Base-by-base conservation (phyloP, 148 eudicot genomes). In the Rhododendron griersonianum region DNA sequence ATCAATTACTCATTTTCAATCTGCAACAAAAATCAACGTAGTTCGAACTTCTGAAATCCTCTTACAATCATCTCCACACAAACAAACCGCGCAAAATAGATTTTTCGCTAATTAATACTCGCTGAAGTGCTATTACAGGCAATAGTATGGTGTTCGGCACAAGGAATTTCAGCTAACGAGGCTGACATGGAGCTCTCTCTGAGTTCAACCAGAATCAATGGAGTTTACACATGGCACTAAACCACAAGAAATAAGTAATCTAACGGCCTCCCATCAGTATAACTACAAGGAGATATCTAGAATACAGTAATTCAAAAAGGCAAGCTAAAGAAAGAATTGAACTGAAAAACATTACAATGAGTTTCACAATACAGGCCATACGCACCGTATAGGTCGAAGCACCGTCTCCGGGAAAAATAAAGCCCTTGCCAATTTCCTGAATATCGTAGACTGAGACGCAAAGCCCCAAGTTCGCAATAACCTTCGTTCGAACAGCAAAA, bases 331-430 rank as follows among this genome's bases (percentile, higher is more conserved):
- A 81, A 16, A 33, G 47, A 81, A 55, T 16, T 81, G 71, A 19
- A 81, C 45, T 2, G 47, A 69, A 30, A 80, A 63, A 69, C 30
- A 28, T 69, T 28, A 69, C 1, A 67, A 44, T 41, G 11, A 59
- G 13, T 57, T 78, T 21, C 41, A 41, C 21, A 85, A 65, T 77
- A 63, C 2, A 59, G 28, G 28, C 39, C 5, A 65, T 23, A 59
- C 86, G 7, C 81, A 97, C 99, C 91, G 91, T 92, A 83, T 95
- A 93, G 87, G 98, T 95, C 61, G 99, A 93, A 89, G 95, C 92
- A 37, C 99, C 99, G 50, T 93, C 96, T 86, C 90, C 89, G 0
- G 96, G 90, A 81, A 89, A 88, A 35, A 96, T 86, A 88, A 93
- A 93, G 6, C 99, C 99, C 11, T 95, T 98, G 61, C 90, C 87